These are phyloP conservation scores for Sarcodon sp. DNA, from an alignment of 768 basidiomycete genomes.

Conservation along the genomic window DNA sequence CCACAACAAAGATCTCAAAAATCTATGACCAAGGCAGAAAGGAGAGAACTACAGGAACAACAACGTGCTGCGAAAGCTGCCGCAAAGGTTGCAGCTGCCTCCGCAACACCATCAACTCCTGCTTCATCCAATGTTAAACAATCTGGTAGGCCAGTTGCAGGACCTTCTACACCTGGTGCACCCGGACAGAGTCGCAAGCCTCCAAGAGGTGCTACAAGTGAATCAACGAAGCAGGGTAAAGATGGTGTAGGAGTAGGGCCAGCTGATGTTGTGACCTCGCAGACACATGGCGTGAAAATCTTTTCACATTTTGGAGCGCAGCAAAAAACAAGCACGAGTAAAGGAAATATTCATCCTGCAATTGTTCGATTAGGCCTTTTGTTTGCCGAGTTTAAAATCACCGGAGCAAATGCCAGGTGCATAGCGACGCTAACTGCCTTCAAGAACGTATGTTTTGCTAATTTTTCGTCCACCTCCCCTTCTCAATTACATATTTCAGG, in stretches of 20 bases:
- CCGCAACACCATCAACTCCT: constrained; percentile 6
- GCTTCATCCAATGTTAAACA: constrained; percentile 5
- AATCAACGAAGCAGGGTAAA: constrained; percentile 3
- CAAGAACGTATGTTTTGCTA: constrained; percentile 54
- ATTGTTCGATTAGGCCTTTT: constrained; percentile 80
- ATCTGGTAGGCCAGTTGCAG: constrained; percentile 10
- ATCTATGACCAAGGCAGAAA: constrained; percentile 69
- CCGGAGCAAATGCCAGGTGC: constrained; percentile 91
- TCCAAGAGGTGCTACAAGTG: constrained; percentile 7
- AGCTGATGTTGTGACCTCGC: neutral
- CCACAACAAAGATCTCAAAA: constrained; percentile 32
- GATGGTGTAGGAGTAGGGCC: constrained; percentile 3
- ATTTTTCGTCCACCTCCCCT: constrained; percentile 5
- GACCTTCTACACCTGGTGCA: constrained; percentile 7
- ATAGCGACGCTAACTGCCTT: constrained; percentile 88
- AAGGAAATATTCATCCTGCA: constrained; percentile 85
- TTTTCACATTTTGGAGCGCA: constrained; percentile 81
- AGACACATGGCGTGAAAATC: constrained; percentile 55
- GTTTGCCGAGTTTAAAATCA: constrained; percentile 86
- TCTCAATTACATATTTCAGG: constrained; percentile 29
- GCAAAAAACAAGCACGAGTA: constrained; percentile 37
- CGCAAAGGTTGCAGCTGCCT: constrained; percentile 21
- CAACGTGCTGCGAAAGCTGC: constrained; percentile 69
- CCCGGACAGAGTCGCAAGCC: constrained; percentile 8
- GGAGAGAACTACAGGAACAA: constrained; percentile 66